These are phyloP conservation scores for Stellera chamaejasme DNA, from an alignment of 345 rosid genomes.

Conservation along the genomic window DNA sequence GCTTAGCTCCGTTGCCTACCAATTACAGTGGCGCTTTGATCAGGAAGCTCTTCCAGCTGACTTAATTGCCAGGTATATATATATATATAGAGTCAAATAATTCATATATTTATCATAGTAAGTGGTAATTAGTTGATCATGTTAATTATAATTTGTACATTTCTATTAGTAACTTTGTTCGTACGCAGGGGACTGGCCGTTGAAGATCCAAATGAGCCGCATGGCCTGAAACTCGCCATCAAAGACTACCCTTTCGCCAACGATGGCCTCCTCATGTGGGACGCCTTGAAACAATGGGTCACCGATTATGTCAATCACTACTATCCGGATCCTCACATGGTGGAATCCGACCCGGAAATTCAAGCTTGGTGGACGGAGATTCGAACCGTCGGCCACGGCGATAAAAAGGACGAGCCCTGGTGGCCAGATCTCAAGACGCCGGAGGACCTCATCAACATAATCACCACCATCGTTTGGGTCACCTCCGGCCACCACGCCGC, in stretches of 20 bases:
- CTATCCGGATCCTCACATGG: constrained; percentile 21
- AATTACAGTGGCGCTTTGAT: constrained; percentile 40
- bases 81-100: no score
- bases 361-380: constrained; percentile 56
- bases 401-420: constrained; percentile 45
- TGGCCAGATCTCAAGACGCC: constrained; percentile 42
- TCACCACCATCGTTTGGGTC: constrained; percentile 37
- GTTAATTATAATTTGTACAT: no score
- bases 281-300: constrained; percentile 34
- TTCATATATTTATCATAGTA: no score
- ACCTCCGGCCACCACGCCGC: constrained; percentile 50
- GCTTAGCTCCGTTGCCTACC: constrained; percentile 42
- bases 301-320: constrained; percentile 40
- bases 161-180: no score
- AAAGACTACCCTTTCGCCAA: constrained; percentile 56
- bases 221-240: constrained; percentile 39
- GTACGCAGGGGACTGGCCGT: constrained; percentile 49
- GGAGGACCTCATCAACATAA: constrained; percentile 22
- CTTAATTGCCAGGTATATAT: constrained; percentile 30
- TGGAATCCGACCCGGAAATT: constrained; percentile 35
- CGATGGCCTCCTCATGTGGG: constrained; percentile 52
- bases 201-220: constrained; percentile 37
- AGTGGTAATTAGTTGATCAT: no score
- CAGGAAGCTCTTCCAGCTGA: constrained; percentile 39
- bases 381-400: constrained; percentile 41